Percentiles rank a stretch among this genome's conserved stretches.
phyloP scores from a whole-genome alignment of 2,329 filamentous ascomycete genomes.

The Alternaria viburni region DNA sequence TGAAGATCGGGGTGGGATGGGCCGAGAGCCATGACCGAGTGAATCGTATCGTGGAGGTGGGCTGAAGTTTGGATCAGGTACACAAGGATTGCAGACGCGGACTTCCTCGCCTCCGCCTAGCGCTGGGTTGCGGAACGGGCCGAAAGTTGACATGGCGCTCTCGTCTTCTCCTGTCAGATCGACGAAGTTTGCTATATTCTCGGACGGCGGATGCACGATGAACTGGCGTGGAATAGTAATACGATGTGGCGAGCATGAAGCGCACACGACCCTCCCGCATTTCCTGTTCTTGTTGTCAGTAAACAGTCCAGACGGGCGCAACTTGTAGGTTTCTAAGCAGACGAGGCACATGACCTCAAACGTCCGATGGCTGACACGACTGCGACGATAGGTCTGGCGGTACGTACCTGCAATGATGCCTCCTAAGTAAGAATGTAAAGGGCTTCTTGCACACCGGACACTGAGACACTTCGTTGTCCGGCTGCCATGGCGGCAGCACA shows the following conservation, averaged over 20 bases:
- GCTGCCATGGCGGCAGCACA: conserved; percentile 81
- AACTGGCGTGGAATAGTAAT: conserved; percentile 95
- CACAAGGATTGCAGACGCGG: conserved; percentile 74
- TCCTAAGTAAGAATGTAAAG: conserved; percentile 85
- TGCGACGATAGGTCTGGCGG: neutral
- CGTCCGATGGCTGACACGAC: neutral
- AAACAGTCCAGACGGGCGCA: neutral
- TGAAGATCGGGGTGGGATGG: conserved; percentile 11
- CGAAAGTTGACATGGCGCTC: conserved; percentile 35
- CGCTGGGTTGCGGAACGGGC: conserved; percentile 53
- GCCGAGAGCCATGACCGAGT: conserved; percentile 2
- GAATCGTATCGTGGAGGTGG: conserved; percentile 60
- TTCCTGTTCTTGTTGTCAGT: conserved; percentile 62
- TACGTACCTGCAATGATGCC: conserved; percentile 85
- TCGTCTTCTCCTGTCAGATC: conserved; percentile 54
- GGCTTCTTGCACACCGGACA: conserved; percentile 83
- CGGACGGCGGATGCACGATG: conserved; percentile 74
- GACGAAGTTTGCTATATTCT: conserved; percentile 40
- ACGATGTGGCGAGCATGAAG: conserved; percentile 86
- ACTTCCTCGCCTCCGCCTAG: conserved; percentile 72
- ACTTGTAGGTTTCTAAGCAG: neutral
- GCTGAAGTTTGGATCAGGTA: conserved; percentile 70
- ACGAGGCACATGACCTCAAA: neutral
- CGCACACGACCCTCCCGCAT: conserved; percentile 91
- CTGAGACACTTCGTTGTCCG: conserved; percentile 78